phyloP scores from a whole-genome alignment of 2,329 filamentous ascomycete genomes.

The Colletotrichum theobromicola region DNA sequence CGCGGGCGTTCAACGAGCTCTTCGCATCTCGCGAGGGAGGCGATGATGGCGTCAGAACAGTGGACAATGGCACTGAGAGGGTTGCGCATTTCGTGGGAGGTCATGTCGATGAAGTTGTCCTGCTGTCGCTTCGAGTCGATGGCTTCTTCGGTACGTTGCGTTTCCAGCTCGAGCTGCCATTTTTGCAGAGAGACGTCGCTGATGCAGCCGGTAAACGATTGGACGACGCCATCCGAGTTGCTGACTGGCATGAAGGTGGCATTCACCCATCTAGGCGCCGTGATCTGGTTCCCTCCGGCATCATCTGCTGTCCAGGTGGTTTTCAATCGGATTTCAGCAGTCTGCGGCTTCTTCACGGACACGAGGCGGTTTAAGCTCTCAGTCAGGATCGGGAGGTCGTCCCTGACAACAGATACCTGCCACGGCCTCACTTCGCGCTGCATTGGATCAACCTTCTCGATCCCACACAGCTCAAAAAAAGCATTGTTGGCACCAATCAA shows the following conservation, averaged over 20 bases:
- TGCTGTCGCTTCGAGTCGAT: conserved; percentile 71
- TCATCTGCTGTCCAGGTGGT: conserved; percentile 52
- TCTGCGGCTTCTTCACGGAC: conserved; percentile 46
- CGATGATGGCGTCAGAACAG: conserved; percentile 73
- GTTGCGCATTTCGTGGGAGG: conserved; percentile 75
- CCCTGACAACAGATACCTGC: conserved; percentile 47
- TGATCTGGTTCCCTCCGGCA: conserved; percentile 45
- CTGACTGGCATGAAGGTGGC: conserved; percentile 57
- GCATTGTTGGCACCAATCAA: conserved; percentile 57
- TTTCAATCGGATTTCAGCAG: conserved; percentile 53
- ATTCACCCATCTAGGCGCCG: conserved; percentile 52
- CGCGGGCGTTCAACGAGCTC: conserved; percentile 36
- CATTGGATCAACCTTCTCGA: conserved; percentile 47
- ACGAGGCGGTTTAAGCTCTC: conserved; percentile 44
- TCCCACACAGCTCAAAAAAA: conserved; percentile 57
- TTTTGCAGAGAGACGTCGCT: conserved; percentile 55
- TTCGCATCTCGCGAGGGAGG: conserved; percentile 49
- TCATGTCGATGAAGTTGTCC: conserved; percentile 83
- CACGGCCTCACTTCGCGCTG: conserved; percentile 47
- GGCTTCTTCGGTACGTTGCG: conserved; percentile 57
- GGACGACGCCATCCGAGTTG: conserved; percentile 49
- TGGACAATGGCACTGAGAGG: conserved; percentile 76
- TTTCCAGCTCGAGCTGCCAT: conserved; percentile 57
- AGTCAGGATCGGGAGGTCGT: conserved; percentile 46
- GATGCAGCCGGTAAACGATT: conserved; percentile 54